These are phyloP conservation scores for Neoscytalidium dimidiatum DNA, from an alignment of 2,329 filamentous ascomycete genomes.

Conservation along the genomic window DNA sequence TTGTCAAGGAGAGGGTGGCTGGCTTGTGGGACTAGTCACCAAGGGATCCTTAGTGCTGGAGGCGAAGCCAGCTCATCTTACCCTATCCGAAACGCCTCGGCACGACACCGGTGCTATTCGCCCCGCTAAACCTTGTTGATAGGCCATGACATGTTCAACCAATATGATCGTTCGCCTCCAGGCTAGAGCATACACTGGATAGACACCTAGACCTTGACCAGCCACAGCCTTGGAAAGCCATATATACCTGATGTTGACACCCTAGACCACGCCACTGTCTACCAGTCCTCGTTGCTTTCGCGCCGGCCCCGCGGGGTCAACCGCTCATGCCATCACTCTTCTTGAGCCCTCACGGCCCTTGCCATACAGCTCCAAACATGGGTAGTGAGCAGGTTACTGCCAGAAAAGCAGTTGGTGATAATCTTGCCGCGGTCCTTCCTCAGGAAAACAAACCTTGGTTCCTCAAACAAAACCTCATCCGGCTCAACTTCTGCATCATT, in stretches of 20 bases:
- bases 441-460: neutral
- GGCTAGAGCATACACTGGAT: neutral
- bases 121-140: neutral
- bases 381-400: no score
- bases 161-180: neutral
- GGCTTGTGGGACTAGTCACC: no score
- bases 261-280: no score
- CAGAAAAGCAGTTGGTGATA: neutral
- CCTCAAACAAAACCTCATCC: neutral
- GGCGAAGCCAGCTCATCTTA: neutral
- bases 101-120: neutral
- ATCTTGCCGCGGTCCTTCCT: neutral
- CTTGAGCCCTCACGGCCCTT: no score
- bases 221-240: neutral
- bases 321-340: no score
- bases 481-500: conserved; percentile 1
- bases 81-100: neutral
- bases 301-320: no score
- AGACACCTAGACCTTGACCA: neutral
- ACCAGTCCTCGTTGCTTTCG: no score
- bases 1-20: no score
- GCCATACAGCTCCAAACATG: no score
- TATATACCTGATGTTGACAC: no score
- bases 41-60: no score
- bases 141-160: neutral